Conservation (phyloP, 1,284 basidiomycete species). For the Lentinula novae-zelandiae region DNA sequence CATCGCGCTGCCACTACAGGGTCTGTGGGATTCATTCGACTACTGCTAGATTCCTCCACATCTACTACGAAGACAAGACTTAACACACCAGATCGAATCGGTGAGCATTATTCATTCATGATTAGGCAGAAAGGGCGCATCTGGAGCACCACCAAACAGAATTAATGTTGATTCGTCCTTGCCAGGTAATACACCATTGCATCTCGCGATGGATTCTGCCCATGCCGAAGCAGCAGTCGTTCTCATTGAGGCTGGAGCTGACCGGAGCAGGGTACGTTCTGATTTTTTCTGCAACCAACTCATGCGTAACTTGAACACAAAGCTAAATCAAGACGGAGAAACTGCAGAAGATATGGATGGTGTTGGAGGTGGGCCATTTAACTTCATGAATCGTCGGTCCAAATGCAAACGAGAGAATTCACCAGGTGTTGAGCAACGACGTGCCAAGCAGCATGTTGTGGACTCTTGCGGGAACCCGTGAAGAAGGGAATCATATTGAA, state of each 20-base stretch:
- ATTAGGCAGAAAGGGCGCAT: neutral
- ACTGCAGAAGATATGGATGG: slow-evolving; percentile 83
- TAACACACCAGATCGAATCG: slow-evolving; percentile 83
- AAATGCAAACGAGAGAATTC: neutral
- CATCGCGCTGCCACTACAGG: slow-evolving; percentile 95
- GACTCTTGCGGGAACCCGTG: slow-evolving; percentile 59
- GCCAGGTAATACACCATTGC: slow-evolving; percentile 89
- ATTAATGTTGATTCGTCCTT: slow-evolving; percentile 8
- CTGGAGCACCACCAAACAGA: slow-evolving; percentile 11
- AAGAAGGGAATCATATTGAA: slow-evolving; percentile 12
- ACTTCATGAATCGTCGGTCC: neutral
- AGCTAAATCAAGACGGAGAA: slow-evolving; percentile 82
- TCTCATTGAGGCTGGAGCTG: slow-evolving; percentile 91
- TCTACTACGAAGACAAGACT: slow-evolving; percentile 77
- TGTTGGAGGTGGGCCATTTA: slow-evolving; percentile 60
- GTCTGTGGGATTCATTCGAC: slow-evolving; percentile 78
- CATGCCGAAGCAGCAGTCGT: slow-evolving; percentile 87
- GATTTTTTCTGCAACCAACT: slow-evolving; percentile 11
- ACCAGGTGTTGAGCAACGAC: slow-evolving; percentile 63
- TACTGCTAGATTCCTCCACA: slow-evolving; percentile 75
- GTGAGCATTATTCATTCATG: slow-evolving; percentile 35
- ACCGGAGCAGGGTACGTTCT: slow-evolving; percentile 69
- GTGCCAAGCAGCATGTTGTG: slow-evolving; percentile 71
- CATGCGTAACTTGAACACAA: neutral
- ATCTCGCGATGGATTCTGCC: slow-evolving; percentile 92